A percentile compares a stretch with the other conserved stretches of the same genome.
Conservation (phyloP, 768 basidiomycete species). For the Fibroporia radiculosa region DNA sequence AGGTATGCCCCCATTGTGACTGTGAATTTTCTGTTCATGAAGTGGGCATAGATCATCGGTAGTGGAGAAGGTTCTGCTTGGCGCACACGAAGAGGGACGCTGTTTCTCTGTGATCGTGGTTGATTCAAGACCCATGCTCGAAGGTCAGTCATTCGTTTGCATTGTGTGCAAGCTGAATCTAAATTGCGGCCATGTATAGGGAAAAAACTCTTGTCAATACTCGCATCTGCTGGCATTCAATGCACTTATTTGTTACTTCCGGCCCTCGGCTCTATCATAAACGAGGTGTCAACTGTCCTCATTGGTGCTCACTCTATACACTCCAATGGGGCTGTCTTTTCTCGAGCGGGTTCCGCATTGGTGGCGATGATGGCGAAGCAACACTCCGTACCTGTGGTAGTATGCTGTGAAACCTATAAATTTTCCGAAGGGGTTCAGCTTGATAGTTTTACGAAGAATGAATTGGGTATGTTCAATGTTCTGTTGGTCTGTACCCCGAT, state of each 20-base stretch:
- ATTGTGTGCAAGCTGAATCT: not conserved
- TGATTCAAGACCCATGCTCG: constrained; percentile 90
- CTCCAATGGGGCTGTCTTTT: constrained; percentile 90
- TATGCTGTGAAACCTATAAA: constrained; percentile 98
- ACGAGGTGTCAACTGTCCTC: constrained; percentile 76
- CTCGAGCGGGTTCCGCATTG: constrained; percentile 89
- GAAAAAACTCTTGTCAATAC: constrained; percentile 63
- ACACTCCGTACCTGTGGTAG: constrained; percentile 85
- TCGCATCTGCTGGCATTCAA: constrained; percentile 64
- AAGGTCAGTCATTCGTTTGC: constrained; percentile 46
- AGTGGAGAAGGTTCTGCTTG: constrained; percentile 81
- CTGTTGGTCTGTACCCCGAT: not conserved
- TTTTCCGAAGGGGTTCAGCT: constrained; percentile 89
- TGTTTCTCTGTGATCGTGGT: constrained; percentile 87
- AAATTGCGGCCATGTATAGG: constrained; percentile 36
- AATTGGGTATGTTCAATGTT: constrained; percentile 57
- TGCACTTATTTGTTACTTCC: constrained; percentile 92
- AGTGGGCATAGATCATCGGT: constrained; percentile 77
- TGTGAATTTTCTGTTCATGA: constrained; percentile 1
- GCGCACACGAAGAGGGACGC: constrained; percentile 67
- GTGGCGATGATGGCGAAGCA: constrained; percentile 95
- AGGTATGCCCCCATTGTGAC: constrained; percentile 39
- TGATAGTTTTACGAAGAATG: constrained; percentile 94
- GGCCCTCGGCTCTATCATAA: constrained; percentile 71
- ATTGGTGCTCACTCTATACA: constrained; percentile 93